Conservation (phyloP, 805 yeast species). For the Jamesozyma lodderae region DNA sequence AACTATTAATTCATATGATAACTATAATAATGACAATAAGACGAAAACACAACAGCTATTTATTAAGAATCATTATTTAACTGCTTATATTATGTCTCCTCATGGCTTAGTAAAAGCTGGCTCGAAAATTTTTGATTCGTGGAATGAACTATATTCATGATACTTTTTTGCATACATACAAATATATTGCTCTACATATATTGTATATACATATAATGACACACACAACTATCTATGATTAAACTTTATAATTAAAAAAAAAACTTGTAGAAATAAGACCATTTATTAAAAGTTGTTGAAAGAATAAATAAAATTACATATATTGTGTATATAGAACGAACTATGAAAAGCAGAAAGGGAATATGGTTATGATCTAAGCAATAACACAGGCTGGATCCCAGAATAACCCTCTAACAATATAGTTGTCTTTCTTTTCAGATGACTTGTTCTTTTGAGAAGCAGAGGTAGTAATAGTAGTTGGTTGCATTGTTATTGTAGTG, state of each 20-base stretch:
- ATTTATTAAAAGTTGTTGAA: too few species aligned
- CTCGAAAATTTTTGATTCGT: conserved; percentile 3
- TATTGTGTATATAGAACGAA: too few species aligned
- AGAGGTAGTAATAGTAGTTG: conserved; percentile 15
- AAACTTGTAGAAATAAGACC: too few species aligned
- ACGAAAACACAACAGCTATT: neutral
- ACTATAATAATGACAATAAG: neutral
- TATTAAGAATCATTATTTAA: conserved; percentile 21
- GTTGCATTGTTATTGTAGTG: conserved; percentile 21
- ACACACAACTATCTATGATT: too few species aligned
- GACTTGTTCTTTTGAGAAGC: conserved; percentile 21
- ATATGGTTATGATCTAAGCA: conserved; percentile 9
- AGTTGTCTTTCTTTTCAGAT: conserved; percentile 22
- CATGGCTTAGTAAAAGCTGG: conserved; percentile 21
- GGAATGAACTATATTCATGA: conserved; percentile 4
- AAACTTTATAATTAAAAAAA: too few species aligned
- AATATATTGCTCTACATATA: too few species aligned
- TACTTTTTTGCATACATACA: too few species aligned
- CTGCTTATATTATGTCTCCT: conserved; percentile 25
- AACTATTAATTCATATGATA: neutral
- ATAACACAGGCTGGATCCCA: conserved; percentile 22
- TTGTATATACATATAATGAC: too few species aligned
- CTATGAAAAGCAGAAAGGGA: too few species aligned
- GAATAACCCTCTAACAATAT: conserved; percentile 14
- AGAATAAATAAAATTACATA: too few species aligned